A percentile compares a stretch with the other conserved stretches of the same genome.
Evolutionary conservation across 2,329 filamentous ascomycete species (phyloP).

Genomic region (Stachybotrys echinatus): DNA sequence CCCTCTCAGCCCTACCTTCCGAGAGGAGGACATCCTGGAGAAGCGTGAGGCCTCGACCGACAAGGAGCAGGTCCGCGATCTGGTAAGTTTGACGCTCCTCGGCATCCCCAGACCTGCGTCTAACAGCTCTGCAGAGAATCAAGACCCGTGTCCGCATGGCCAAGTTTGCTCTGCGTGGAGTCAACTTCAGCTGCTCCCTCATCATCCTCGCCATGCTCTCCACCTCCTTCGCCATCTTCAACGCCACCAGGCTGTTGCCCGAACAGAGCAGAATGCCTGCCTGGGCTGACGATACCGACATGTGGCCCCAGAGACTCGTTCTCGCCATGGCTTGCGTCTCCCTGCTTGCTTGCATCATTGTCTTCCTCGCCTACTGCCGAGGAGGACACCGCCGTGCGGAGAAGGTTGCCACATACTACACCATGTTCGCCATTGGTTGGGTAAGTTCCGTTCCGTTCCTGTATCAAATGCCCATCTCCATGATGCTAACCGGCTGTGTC

Average conservation of each 20-base stretch:
- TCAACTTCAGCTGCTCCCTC: conserved; percentile 95
- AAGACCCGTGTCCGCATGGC: conserved; percentile 88
- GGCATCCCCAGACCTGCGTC: neutral
- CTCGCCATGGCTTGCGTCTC: conserved; percentile 76
- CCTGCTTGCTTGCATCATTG: conserved; percentile 68
- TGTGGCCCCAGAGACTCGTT: conserved; percentile 86
- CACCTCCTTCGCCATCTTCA: conserved; percentile 88
- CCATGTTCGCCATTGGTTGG: conserved; percentile 85
- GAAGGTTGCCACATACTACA: conserved; percentile 93
- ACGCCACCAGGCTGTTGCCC: conserved; percentile 72
- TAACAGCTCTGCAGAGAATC: conserved; percentile 62
- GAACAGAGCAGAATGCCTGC: conserved; percentile 74
- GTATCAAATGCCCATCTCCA: neutral
- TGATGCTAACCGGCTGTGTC: conserved; percentile 3
- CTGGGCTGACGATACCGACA: conserved; percentile 74
- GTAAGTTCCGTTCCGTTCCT: conserved; percentile 15
- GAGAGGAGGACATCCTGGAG: conserved; percentile 81
- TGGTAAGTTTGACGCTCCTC: conserved; percentile 50
- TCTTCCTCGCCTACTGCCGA: conserved; percentile 82
- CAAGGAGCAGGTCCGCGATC: conserved; percentile 78
- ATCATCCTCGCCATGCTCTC: conserved; percentile 90
- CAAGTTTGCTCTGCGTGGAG: conserved; percentile 88
- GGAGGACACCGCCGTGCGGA: conserved; percentile 85
- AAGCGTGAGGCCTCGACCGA: conserved; percentile 78
- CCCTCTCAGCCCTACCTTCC: conserved; percentile 85